phyloP scores from a whole-genome alignment of 179 eudicot genomes.

The Corrigiola litoralis region DNA sequence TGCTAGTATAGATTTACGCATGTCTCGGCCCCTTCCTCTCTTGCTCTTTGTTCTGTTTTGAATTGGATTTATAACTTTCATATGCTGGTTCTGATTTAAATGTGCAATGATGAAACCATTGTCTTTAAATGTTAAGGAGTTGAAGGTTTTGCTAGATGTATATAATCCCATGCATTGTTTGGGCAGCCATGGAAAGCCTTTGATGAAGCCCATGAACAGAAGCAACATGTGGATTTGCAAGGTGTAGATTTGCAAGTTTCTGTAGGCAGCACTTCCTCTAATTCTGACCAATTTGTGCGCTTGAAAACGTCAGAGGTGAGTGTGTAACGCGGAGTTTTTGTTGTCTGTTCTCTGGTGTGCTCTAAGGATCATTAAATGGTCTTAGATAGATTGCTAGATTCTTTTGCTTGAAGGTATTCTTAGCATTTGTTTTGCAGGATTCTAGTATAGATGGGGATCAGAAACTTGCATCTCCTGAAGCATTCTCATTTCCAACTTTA shows the following conservation, averaged over 20 bases:
- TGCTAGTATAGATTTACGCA: background rate
- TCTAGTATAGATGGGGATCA: slow-evolving; percentile 27
- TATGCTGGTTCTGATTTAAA: background rate
- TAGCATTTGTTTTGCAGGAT: slow-evolving; percentile 35
- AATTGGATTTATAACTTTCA: background rate
- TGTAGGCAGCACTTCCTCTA: slow-evolving; percentile 23
- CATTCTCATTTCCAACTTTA: slow-evolving; percentile 29
- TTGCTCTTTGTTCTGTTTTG: background rate
- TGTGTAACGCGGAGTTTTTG: too few species aligned
- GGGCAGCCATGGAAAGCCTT: slow-evolving; percentile 70
- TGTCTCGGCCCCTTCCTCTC: background rate
- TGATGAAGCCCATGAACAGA: slow-evolving; percentile 33
- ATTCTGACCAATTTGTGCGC: slow-evolving; percentile 6
- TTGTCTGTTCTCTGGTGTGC: too few species aligned
- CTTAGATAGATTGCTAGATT: background rate
- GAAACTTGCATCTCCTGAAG: slow-evolving; percentile 16
- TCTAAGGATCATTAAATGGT: too few species aligned
- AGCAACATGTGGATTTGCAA: slow-evolving; percentile 15
- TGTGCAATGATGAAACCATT: background rate
- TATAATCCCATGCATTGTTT: background rate
- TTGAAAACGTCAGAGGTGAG: slow-evolving; percentile 22
- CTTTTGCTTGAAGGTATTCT: slow-evolving; percentile 10
- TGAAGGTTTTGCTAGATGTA: background rate
- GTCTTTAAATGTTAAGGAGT: background rate
- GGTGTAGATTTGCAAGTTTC: slow-evolving; percentile 29